A percentile compares a stretch with the other conserved stretches of the same genome.
These are phyloP conservation scores for Phytophthora ramorum DNA, from an alignment of 352 stramenopile species.

Conservation along the genomic window DNA sequence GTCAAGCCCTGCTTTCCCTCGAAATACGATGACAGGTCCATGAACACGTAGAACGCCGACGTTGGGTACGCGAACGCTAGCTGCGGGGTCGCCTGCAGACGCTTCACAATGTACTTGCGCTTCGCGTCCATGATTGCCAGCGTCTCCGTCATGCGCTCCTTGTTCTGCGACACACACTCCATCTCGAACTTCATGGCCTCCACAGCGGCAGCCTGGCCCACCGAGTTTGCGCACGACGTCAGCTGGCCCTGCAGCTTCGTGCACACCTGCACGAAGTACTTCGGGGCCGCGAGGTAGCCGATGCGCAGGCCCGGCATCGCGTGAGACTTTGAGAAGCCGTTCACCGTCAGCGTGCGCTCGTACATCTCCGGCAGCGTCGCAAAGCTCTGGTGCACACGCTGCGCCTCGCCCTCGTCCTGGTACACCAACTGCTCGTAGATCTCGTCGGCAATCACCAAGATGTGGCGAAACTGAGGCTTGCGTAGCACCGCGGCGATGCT, in stretches of 20 bases:
- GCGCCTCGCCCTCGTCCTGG: slow-evolving; percentile 67
- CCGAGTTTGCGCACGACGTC: slow-evolving; percentile 93
- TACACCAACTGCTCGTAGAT: slow-evolving; percentile 98
- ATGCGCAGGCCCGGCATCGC: slow-evolving; percentile 97
- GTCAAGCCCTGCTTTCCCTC: slow-evolving; percentile 57
- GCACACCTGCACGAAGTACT: slow-evolving; percentile 85
- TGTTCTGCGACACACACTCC: slow-evolving; percentile 56
- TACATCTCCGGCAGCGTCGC: slow-evolving; percentile 87
- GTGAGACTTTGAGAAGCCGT: slow-evolving; percentile 97
- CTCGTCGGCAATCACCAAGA: slow-evolving; percentile 93
- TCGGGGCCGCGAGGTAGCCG: slow-evolving; percentile 89
- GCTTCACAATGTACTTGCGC: slow-evolving; percentile 91
- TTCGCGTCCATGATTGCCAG: slow-evolving; percentile 78
- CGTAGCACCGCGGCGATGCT: slow-evolving; percentile 62
- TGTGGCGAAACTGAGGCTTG: slow-evolving; percentile 71
- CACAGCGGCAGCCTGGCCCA: slow-evolving; percentile 92
- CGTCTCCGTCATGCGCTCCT: slow-evolving; percentile 61
- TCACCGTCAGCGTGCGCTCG: slow-evolving; percentile 93
- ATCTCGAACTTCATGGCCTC: slow-evolving; percentile 90
- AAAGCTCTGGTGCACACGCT: slow-evolving; percentile 73
- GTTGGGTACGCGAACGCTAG: slow-evolving; percentile 88
- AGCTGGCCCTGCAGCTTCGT: slow-evolving; percentile 96
- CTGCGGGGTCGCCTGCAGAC: slow-evolving; percentile 83
- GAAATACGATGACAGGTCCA: slow-evolving; percentile 90
- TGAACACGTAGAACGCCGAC: slow-evolving; percentile 96